Conservation (phyloP, 352 stramenopile genomes). For the Globisporangium cylindrosporum region DNA sequence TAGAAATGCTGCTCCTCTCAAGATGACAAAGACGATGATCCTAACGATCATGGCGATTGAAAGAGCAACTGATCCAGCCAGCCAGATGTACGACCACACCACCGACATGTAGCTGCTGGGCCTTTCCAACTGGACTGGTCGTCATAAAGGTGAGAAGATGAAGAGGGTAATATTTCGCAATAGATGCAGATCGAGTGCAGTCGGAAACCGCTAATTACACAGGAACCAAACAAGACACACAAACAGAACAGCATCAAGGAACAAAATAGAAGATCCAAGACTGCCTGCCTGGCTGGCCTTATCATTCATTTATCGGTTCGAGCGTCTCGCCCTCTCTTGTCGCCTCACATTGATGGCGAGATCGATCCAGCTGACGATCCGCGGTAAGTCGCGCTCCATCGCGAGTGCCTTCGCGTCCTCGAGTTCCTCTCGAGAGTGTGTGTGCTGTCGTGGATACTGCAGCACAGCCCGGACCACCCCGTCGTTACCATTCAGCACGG, state of each 20-base stretch:
- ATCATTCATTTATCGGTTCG: too few relatives aligned
- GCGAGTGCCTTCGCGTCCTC: neutral
- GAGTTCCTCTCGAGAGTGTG: neutral
- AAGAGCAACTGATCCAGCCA: too few relatives aligned
- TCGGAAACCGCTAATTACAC: neutral
- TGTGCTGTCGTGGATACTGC: neutral
- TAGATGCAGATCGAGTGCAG: neutral
- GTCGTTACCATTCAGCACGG: neutral
- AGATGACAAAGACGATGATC: too few relatives aligned
- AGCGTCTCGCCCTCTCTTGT: too few relatives aligned
- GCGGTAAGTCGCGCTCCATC: neutral
- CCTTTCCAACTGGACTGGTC: too few relatives aligned
- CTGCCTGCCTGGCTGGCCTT: neutral
- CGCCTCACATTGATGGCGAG: neutral
- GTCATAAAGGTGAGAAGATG: too few relatives aligned
- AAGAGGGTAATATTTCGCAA: neutral
- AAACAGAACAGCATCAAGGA: neutral
- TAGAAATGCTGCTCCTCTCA: conserved; percentile 26
- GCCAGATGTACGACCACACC: too few relatives aligned
- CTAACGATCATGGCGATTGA: too few relatives aligned
- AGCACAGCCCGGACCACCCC: neutral
- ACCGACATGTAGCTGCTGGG: too few relatives aligned
- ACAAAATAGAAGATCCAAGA: conserved; percentile 4
- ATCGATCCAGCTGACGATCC: neutral
- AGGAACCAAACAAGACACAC: neutral